Evolutionary conservation across 2,329 filamentous ascomycete genomes (phyloP), one percentile per base, ranked within the genome.

Genomic region (Arthroderma sp.): DNA sequence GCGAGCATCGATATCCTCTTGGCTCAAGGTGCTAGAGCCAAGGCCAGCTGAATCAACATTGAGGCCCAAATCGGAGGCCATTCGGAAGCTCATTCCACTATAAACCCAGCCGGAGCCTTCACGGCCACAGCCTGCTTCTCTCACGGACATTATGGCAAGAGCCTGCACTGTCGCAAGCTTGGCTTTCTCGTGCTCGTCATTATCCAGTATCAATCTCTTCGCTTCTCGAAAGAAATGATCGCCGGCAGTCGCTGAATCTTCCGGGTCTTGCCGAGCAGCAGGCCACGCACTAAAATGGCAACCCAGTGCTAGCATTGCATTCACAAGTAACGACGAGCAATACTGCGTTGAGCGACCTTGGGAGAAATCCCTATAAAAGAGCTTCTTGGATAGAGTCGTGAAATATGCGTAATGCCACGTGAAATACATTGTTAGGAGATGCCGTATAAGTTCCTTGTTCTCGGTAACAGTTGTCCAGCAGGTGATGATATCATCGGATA

Each of bases 41-140:
- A 85, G 73, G 6, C 78, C 78, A 11, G 77, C 76, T 1, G 83
- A 77, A 57, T 94, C 84, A 11, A 95, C 76, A 56, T 95, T 94
- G 43, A 98, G 71, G 0, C 91, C 91, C 50, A 98, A 76, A 56
- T 98, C 91, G 61, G 83, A 84, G 0, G 88, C 89, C 89, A 98
- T 96, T 38, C 91, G 81, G 61, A 98, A 96, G 56, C 85, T 91
- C 85, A 98, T 95, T 41, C 91, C 89, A 56, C 86, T 94, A 62
- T 96, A 96, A 3, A 95, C 87, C 91, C 91, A 98, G 1, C 91
- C 91, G 62, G 91, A 94, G 34, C 86, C 86, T 65, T 96, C 91
- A 36, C 89, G 76, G 0, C 85, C 89, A 61, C 89, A 96, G 1
- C 91, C 91, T 2, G 89, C 91, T 67, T 98, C 91, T 49, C 91